These are phyloP conservation scores for Cordyceps cateniannulata DNA, from an alignment of 2,329 filamentous ascomycete species.

Conservation along the genomic window DNA sequence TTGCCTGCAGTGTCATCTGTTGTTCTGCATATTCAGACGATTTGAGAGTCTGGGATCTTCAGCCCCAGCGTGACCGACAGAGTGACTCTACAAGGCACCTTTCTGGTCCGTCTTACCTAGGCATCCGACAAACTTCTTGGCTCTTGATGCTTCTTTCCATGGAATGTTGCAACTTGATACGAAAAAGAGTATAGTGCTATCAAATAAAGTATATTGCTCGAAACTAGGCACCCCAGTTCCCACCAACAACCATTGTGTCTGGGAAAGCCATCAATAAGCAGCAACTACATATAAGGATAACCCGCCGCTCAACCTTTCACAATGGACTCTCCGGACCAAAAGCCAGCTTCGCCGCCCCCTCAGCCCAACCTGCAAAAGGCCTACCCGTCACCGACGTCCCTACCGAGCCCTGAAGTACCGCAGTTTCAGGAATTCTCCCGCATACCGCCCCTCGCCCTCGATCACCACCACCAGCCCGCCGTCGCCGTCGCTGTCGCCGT, in stretches of 20 bases:
- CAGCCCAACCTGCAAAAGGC: not conserved
- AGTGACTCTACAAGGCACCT: not conserved
- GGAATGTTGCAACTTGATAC: not conserved
- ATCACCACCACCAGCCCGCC: not conserved
- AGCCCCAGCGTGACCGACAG: not conserved
- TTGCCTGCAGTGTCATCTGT: not conserved
- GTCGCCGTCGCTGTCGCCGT: no score
- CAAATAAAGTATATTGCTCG: not conserved
- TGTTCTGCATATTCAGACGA: not conserved
- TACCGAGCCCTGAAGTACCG: not conserved
- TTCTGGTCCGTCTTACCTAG: not conserved
- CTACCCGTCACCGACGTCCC: slow-evolving; percentile 1
- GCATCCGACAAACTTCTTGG: not conserved
- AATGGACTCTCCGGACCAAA: not conserved
- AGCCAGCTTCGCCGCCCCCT: not conserved
- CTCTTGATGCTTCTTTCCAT: no score
- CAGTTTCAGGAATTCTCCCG: slow-evolving; percentile 1
- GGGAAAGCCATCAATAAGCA: not conserved
- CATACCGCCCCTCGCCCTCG: not conserved
- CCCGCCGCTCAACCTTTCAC: no score
- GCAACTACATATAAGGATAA: not conserved
- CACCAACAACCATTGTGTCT: not conserved
- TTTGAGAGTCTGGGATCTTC: not conserved
- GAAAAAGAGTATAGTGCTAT: not conserved
- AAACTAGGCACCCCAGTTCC: not conserved